Conservation (phyloP, 1,284 basidiomycete species). For the Cryptococcus depauperatus region DNA sequence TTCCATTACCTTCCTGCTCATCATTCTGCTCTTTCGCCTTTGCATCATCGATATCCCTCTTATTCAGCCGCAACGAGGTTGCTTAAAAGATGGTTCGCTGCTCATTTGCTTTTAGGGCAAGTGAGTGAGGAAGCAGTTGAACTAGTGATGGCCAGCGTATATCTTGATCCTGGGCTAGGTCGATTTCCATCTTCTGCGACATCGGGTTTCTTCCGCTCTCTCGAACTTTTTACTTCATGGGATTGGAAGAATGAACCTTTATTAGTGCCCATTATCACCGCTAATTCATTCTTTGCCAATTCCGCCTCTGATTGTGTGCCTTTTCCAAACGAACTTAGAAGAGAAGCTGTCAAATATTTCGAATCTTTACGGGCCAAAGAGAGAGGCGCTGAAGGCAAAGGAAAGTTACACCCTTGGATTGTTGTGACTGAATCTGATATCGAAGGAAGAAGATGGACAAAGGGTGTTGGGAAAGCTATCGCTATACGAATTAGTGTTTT, state of each 20-base stretch:
- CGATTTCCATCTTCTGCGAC: conserved; percentile 46
- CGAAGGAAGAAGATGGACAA: conserved; percentile 68
- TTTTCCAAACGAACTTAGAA: conserved; percentile 49
- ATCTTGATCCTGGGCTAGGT: conserved; percentile 45
- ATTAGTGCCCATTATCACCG: conserved; percentile 48
- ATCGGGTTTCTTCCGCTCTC: conserved; percentile 68
- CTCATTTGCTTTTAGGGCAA: conserved; percentile 73
- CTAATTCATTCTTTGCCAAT: conserved; percentile 27
- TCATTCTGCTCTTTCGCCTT: conserved; percentile 70
- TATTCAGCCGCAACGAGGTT: conserved; percentile 78
- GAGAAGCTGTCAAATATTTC: conserved; percentile 54
- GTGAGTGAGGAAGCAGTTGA: conserved; percentile 61
- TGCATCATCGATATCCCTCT: conserved; percentile 71
- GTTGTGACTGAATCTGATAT: conserved; percentile 73
- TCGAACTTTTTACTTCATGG: conserved; percentile 75
- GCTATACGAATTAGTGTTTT: conserved; percentile 62
- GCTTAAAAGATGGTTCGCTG: conserved; percentile 83
- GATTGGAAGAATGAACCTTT: conserved; percentile 56
- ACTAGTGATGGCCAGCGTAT: conserved; percentile 63
- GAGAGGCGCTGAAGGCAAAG: conserved; percentile 40
- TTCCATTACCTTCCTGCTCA: conserved; percentile 76
- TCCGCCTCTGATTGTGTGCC: conserved; percentile 16
- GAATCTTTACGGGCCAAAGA: conserved; percentile 41
- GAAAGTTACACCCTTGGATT: conserved; percentile 58
- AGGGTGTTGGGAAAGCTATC: conserved; percentile 55